Percentiles rank a stretch among this genome's conserved stretches.
Conservation (phyloP, 768 basidiomycete genomes). For the Daedaleopsis sinensis region DNA sequence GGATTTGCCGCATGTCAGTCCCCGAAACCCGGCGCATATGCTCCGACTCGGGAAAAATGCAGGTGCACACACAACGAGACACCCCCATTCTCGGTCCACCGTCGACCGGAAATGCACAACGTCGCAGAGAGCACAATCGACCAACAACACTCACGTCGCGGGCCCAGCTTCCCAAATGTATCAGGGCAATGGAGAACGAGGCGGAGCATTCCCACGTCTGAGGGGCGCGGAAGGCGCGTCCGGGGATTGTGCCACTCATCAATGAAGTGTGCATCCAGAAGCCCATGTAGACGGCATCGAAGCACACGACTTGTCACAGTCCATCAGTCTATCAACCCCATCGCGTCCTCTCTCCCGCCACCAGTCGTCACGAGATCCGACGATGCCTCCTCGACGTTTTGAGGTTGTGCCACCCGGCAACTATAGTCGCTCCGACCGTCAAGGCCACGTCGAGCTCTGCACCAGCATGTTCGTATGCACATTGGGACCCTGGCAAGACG, state of each 20-base stretch:
- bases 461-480: not conserved
- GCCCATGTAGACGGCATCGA: not conserved
- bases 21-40: not conserved
- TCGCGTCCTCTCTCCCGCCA: not conserved
- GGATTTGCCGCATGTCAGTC: slow-evolving; percentile 1
- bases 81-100: slow-evolving; percentile 6
- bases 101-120: not conserved
- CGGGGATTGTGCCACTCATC: slow-evolving; percentile 6
- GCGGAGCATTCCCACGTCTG: not conserved
- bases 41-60: not conserved
- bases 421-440: not conserved
- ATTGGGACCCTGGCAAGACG: not conserved
- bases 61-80: not conserved
- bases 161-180: slow-evolving; percentile 2
- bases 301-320: not conserved
- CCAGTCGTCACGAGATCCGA: not conserved
- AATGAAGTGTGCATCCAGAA: not conserved
- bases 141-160: not conserved
- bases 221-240: not conserved
- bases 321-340: not conserved
- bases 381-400: not conserved
- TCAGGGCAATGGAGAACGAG: not conserved
- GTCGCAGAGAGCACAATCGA: not conserved
- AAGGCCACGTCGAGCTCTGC: not conserved
- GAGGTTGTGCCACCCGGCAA: slow-evolving; percentile 4